Conservation (phyloP, 441 rosid genomes). For the Raphanus hybrid region DNA sequence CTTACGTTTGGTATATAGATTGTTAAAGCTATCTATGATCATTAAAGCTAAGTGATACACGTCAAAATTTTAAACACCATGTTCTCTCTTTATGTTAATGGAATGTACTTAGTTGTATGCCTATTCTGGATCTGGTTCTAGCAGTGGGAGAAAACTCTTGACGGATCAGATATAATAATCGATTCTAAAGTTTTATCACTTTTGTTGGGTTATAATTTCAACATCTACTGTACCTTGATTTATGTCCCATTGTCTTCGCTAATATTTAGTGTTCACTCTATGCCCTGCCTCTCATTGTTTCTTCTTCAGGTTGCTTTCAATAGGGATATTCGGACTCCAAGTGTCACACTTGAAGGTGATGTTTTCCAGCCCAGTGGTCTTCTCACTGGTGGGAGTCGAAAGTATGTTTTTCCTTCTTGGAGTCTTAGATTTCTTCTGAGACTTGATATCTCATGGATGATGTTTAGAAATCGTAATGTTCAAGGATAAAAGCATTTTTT, state of each 20-base stretch:
- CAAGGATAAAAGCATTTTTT: slow-evolving; percentile 2
- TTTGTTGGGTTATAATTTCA: slow-evolving; percentile 21
- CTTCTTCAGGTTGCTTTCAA: slow-evolving; percentile 82
- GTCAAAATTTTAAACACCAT: neutral
- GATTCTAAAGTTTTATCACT: neutral
- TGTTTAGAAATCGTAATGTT: slow-evolving; percentile 19
- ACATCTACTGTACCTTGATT: slow-evolving; percentile 6
- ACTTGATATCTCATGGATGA: slow-evolving; percentile 19
- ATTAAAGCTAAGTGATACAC: neutral
- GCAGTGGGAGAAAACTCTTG: neutral
- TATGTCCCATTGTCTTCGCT: slow-evolving; percentile 16
- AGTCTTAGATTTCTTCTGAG: slow-evolving; percentile 20
- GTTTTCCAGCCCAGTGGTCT: slow-evolving; percentile 96
- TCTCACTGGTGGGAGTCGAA: slow-evolving; percentile 98
- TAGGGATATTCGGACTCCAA: slow-evolving; percentile 68
- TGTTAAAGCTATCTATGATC: slow-evolving; percentile 17
- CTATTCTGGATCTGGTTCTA: slow-evolving; percentile 16
- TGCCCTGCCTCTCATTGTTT: slow-evolving; percentile 2
- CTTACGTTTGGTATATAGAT: neutral
- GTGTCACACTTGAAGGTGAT: slow-evolving; percentile 98
- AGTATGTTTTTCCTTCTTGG: slow-evolving; percentile 38
- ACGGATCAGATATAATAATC: neutral
- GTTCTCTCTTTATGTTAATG: neutral
- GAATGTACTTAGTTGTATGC: slow-evolving; percentile 1
- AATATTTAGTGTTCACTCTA: slow-evolving; percentile 7